Base-by-base conservation (phyloP, 1,284 basidiomycete genomes). In the Puccinia horiana region DNA sequence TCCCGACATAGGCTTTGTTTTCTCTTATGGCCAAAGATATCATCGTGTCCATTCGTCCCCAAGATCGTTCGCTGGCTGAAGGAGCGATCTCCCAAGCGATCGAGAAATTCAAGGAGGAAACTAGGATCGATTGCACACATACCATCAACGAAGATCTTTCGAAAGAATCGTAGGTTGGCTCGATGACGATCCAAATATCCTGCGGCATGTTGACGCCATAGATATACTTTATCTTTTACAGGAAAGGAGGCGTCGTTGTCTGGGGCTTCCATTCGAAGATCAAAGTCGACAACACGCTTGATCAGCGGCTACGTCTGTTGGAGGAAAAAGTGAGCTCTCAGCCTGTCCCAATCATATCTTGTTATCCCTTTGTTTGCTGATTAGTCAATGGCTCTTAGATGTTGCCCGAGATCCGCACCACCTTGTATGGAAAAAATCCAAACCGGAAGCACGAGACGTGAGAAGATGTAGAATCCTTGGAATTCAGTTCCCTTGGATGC, bases 281-380 rank as follows among this genome's bases (percentile, higher is more conserved):
- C 87, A 92, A 91, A 49, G 90, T 98, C 35, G 93, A 97, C 87
- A 97, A 98, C 87, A 95, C 95, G 0, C 89, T 98, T 76, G 94
- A 94, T 84, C 94, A 96, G 86, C 91, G 95, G 73, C 88, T 98
- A 86, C 90, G 91, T 85, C 88, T 97, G 84, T 88, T 97, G 63
- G 94, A 97, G 88, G 93, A 96, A 86, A 91, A 92, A 88, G 94
- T 94, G 84, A 81, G 91, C 88, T 35, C 35, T 16, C 32, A 2
- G 23, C 11, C 29, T 20, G 18, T 47, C 18, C n/a, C 42, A 3
- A 14, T 20, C 32, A 26, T 37, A 26, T 52, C 29, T 76, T 23
- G 20, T 9, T 12, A 42, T 69, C 6, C 42, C 35, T 32, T 14
- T 16, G 9, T 37, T 69, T 35, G 11, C 1, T 8, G n/a, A 20